phyloP scores from a whole-genome alignment of 768 basidiomycete genomes.

The Trichaptum fuscoviolaceum region DNA sequence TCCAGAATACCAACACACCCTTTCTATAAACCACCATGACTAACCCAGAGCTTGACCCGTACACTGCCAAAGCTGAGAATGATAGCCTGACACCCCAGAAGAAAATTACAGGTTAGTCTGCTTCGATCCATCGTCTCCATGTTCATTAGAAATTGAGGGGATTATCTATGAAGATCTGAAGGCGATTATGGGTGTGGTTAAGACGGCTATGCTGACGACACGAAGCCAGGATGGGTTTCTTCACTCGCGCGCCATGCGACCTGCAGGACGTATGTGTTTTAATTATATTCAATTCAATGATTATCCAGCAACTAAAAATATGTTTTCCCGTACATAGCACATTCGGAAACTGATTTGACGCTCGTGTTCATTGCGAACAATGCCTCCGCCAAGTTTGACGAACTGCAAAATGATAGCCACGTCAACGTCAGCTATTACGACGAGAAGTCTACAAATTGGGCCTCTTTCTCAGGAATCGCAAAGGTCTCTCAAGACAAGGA shows the following conservation, averaged over 20 bases:
- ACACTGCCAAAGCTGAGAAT: constrained; percentile 57
- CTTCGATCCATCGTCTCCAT: neutral
- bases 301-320: neutral
- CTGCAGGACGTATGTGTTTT: constrained; percentile 49
- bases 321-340: constrained; percentile 28
- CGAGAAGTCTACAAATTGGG: constrained; percentile 69
- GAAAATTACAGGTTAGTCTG: constrained; percentile 54
- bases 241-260: constrained; percentile 80
- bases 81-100: constrained; percentile 46
- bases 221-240: constrained; percentile 60
- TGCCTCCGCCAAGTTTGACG: constrained; percentile 66
- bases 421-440: constrained; percentile 82
- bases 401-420: constrained; percentile 68
- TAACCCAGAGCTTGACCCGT: constrained; percentile 55
- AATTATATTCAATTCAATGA: neutral
- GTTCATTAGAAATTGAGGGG: neutral
- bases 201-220: constrained; percentile 76
- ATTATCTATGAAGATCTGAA: constrained; percentile 46
- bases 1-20: neutral
- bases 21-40: constrained; percentile 11
- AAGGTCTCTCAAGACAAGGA: constrained; percentile 57
- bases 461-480: constrained; percentile 70
- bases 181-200: constrained; percentile 54
- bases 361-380: constrained; percentile 74
- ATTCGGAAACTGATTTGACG: constrained; percentile 41